Evolutionary conservation across 306 rosid genomes (phyloP).

Genomic region (Rosa multiflora): DNA sequence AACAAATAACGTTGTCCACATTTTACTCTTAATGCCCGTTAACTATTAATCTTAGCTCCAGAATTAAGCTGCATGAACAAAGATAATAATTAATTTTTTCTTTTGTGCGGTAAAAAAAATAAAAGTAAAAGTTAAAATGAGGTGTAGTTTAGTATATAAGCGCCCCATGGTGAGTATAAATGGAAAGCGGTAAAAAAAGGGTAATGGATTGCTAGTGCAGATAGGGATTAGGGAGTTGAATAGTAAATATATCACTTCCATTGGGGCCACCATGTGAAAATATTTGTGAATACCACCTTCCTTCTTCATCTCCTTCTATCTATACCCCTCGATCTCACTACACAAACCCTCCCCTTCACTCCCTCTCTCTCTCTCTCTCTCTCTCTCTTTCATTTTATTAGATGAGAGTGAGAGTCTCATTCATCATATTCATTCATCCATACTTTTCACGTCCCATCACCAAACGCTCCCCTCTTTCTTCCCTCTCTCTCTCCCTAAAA

Average conservation of each 20-base stretch:
- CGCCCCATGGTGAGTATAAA: neutral
- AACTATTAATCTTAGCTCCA: neutral
- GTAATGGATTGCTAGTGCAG: neutral
- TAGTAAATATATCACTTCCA: constrained; percentile 44
- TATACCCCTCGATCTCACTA: neutral
- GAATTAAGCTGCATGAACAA: neutral
- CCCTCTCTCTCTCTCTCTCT: neutral
- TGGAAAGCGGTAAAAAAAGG: neutral
- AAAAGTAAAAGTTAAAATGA: neutral
- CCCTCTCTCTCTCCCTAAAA: constrained; percentile 12
- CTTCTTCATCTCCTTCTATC: neutral
- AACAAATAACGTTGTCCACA: neutral
- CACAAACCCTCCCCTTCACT: neutral
- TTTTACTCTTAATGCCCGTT: neutral
- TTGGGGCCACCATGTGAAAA: constrained; percentile 64
- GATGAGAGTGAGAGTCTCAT: constrained; percentile 19
- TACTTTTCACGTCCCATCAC: constrained; percentile 82
- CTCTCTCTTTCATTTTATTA: neutral
- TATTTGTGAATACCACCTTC: constrained; percentile 31
- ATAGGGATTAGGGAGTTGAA: constrained; percentile 25
- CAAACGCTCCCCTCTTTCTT: constrained; percentile 22
- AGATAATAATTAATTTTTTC: too few relatives aligned
- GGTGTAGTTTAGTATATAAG: neutral
- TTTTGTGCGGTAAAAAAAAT: neutral
- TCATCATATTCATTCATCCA: constrained; percentile 51